A percentile compares a stretch with the other conserved stretches of the same genome.
Evolutionary conservation across 2,329 filamentous ascomycete species (phyloP).

Genomic region (Alternaria sp.): DNA sequence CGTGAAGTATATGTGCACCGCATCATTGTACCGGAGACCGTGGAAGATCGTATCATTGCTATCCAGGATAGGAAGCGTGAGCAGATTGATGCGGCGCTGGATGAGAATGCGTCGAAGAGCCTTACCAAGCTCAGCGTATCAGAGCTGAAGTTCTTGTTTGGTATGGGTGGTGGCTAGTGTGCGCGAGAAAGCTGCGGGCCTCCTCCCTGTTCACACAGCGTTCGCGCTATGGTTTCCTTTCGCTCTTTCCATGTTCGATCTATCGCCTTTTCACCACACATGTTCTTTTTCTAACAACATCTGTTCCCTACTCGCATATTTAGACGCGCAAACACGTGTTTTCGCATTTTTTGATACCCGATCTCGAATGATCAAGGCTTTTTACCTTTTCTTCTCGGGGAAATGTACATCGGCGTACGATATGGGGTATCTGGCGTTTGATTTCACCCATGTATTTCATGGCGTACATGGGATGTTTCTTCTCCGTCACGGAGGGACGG

Average conservation of each 20-base stretch:
- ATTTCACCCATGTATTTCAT: background rate
- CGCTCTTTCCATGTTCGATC: background rate
- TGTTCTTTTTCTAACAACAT: background rate
- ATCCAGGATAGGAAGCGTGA: conserved; percentile 80
- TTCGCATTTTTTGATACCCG: conserved; percentile 10
- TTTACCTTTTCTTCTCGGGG: background rate
- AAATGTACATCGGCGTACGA: background rate
- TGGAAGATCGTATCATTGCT: conserved; percentile 84
- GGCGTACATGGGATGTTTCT: background rate
- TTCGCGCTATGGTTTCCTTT: background rate
- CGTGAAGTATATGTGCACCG: conserved; percentile 79
- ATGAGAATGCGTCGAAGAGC: conserved; percentile 72
- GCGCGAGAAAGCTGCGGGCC: background rate
- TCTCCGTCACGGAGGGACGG: background rate
- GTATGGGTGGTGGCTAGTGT: conserved; percentile 21
- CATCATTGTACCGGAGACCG: conserved; percentile 75
- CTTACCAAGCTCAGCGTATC: conserved; percentile 69
- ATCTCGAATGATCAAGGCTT: conserved; percentile 9
- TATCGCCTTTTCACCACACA: background rate
- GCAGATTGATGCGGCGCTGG: conserved; percentile 78
- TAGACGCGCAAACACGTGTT: background rate
- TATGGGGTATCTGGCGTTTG: background rate
- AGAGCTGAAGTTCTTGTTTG: conserved; percentile 76
- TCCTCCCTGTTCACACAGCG: background rate
- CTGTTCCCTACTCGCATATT: background rate